Base-by-base conservation (phyloP, 176 grass and related monocot species). In the Hordeum marinum region DNA sequence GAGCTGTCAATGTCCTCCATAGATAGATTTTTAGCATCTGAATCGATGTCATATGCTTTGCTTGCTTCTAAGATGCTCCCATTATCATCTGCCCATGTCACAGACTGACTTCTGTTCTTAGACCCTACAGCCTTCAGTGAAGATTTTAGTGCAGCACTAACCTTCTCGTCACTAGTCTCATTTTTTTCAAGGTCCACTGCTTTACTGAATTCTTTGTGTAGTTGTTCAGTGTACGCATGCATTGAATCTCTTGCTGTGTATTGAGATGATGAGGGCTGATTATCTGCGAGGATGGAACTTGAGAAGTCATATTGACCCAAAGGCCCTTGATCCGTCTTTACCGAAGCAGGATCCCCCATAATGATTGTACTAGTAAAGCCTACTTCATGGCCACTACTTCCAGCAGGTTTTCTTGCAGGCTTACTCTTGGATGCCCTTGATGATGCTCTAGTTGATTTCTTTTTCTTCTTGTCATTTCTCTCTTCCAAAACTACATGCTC, bases 51-150 rank as follows among this genome's bases (percentile, higher is more conserved):
- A 82, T 41, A 84, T 63, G 26, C 35, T 72, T 83, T 52, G 26
- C 61, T 86, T 84, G n/a, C 41, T 92, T 89, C 88, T 73, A 83
- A 24, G 29, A 54, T 68, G 72, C 58, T 78, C 55, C 81, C 80
- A 8, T 39, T 76, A 58, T 86, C 60, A 83, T 99, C 91, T 7
- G 93, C 93, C 96, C 93, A 99, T 77, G 68, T 91, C 11, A 99
- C 91, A 76, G 91, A 89, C 29, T 55, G 80, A 58, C 25, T 84
- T 46, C 45, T 75, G 14, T 80, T 88, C 79, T 88, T 92, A 31
- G 96, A 90, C 46, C 68, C 59, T 6, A 68, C 27, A 85, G 70
- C 60, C 84, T 91, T 96, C 76, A 99, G 72, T 17, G 93, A 99
- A 63, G 96, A 89, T 90, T 92, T 99, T 36, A 86, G 79, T 43